Evolutionary conservation across 2,329 filamentous ascomycete genomes (phyloP).

Genomic region (Diaporthe capsici): DNA sequence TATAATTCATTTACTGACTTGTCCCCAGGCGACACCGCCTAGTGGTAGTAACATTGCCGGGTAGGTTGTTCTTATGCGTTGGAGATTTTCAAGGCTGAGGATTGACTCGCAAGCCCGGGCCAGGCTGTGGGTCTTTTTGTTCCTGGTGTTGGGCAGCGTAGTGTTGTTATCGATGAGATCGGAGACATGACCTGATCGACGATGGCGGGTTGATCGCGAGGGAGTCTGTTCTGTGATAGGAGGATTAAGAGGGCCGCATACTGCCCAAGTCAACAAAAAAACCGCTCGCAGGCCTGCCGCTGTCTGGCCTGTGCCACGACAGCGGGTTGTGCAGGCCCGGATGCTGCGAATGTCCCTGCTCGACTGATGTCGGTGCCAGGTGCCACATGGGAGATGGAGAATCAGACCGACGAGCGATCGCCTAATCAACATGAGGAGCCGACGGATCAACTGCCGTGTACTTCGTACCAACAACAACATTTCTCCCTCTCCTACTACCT

Average conservation of each 20-base stretch:
- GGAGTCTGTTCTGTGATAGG: slow-evolving; percentile 9
- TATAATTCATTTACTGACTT: not conserved
- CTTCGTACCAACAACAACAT: not conserved
- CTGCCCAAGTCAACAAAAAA: slow-evolving; percentile 16
- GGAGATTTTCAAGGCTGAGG: slow-evolving; percentile 26
- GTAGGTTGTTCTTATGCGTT: slow-evolving; percentile 9
- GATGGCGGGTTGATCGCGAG: slow-evolving; percentile 19
- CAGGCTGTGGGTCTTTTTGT: not conserved
- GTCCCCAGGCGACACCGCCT: slow-evolving; percentile 21
- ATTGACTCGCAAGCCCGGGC: slow-evolving; percentile 7
- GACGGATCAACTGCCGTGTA: slow-evolving; percentile 10
- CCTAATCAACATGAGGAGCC: not conserved
- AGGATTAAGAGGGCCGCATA: not conserved
- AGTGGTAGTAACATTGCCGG: slow-evolving; percentile 14
- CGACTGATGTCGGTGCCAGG: not conserved
- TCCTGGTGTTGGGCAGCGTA: not conserved
- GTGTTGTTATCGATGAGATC: slow-evolving; percentile 7
- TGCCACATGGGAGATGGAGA: slow-evolving; percentile 23
- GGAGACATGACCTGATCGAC: slow-evolving; percentile 24
- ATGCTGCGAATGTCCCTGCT: slow-evolving; percentile 30
- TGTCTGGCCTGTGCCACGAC: slow-evolving; percentile 35
- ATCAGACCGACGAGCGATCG: not conserved
- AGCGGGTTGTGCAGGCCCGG: slow-evolving; percentile 5
- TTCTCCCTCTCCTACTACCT: not conserved
- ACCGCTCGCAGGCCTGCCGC: slow-evolving; percentile 15